Evolutionary conservation across 2,329 filamentous ascomycete genomes (phyloP).

Genomic region (Ceratocystis colombiana): DNA sequence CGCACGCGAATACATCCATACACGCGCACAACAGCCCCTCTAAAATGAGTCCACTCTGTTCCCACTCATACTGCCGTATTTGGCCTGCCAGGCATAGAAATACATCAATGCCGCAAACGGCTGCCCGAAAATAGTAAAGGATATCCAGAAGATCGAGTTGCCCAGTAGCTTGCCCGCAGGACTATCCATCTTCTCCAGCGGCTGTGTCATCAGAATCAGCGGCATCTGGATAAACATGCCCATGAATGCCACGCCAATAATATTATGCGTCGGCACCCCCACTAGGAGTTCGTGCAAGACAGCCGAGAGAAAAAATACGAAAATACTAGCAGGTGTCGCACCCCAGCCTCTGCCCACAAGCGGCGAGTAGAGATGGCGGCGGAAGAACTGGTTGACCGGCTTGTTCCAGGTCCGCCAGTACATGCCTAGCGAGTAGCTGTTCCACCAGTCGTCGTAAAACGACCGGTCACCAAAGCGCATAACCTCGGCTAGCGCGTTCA

Average conservation of each 20-base stretch:
- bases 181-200: slow-evolving; percentile 67
- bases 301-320: slow-evolving; percentile 82
- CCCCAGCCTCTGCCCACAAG: slow-evolving; percentile 76
- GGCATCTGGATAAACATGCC: slow-evolving; percentile 93
- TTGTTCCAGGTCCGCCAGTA: slow-evolving; percentile 99
- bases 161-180: slow-evolving; percentile 69
- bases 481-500: slow-evolving; percentile 86
- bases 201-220: slow-evolving; percentile 69
- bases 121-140: slow-evolving; percentile 90
- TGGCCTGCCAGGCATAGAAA: slow-evolving; percentile 97
- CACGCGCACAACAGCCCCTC: neutral
- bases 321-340: slow-evolving; percentile 56
- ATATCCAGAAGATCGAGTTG: slow-evolving; percentile 93
- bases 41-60: slow-evolving; percentile 28
- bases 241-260: slow-evolving; percentile 82
- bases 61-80: slow-evolving; percentile 74
- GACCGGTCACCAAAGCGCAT: slow-evolving; percentile 83
- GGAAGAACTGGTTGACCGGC: slow-evolving; percentile 94
- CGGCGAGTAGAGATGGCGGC: slow-evolving; percentile 82
- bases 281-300: slow-evolving; percentile 86
- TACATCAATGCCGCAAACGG: slow-evolving; percentile 86
- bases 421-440: slow-evolving; percentile 68
- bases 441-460: slow-evolving; percentile 99
- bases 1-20: neutral
- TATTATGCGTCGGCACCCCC: slow-evolving; percentile 86